phyloP scores from a whole-genome alignment of 306 rosid species.

The Erythrophleum fordii region DNA sequence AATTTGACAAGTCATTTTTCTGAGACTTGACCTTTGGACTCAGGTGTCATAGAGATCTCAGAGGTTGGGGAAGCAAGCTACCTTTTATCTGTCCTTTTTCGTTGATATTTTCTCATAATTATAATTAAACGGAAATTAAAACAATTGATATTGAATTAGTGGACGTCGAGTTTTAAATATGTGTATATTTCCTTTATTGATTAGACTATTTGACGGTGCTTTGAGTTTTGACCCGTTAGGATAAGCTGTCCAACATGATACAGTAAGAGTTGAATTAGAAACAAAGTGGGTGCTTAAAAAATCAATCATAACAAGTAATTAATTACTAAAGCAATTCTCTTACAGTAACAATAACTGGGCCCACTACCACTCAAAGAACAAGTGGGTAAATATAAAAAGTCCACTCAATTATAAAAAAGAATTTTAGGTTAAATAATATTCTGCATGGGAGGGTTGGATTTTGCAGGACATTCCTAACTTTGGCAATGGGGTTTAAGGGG shows the following conservation, averaged over 20 bases:
- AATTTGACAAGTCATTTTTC: neutral
- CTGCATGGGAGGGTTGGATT: neutral
- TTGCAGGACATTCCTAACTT: neutral
- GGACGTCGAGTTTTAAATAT: no score
- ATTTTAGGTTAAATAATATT: neutral
- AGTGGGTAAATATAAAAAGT: neutral
- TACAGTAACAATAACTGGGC: neutral
- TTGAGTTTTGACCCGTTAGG: neutral
- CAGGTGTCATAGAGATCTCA: neutral
- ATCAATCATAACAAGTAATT: neutral
- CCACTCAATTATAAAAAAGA: neutral
- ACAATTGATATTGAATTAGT: neutral
- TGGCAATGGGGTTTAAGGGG: neutral
- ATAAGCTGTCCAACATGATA: neutral
- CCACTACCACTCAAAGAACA: no score
- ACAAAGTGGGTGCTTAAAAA: neutral
- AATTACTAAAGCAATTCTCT: no score
- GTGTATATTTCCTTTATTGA: neutral
- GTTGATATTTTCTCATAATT: no score
- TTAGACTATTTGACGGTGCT: neutral
- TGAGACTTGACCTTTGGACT: neutral
- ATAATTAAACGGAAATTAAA: neutral
- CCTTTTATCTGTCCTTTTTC: neutral
- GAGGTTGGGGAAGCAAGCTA: neutral
- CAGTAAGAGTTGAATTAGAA: slow-evolving; percentile 1